A percentile compares a stretch with the other conserved stretches of the same genome.
These are phyloP conservation scores for Neonectria magnoliae DNA, from an alignment of 2,329 filamentous ascomycete genomes.

Conservation along the genomic window DNA sequence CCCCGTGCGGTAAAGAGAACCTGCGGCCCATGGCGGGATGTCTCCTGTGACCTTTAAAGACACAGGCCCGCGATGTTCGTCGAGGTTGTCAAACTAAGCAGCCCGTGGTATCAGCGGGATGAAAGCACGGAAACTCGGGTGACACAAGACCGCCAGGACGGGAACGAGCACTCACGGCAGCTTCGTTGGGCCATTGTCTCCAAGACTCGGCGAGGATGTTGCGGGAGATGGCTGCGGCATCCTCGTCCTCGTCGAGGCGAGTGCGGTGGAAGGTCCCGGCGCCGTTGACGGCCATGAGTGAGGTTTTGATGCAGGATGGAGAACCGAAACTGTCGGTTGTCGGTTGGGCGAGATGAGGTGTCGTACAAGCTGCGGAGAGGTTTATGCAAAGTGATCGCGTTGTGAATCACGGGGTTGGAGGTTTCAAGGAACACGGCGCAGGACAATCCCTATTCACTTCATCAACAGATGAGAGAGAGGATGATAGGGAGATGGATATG, in stretches of 20 bases:
- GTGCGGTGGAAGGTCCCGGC: slow-evolving; percentile 43
- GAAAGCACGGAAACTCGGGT: background rate
- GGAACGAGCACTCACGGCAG: slow-evolving; percentile 49
- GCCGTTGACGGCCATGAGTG: slow-evolving; percentile 42
- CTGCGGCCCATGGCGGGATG: slow-evolving; percentile 78
- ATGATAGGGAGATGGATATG: background rate
- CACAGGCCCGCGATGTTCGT: slow-evolving; percentile 73
- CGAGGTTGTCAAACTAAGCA: slow-evolving; percentile 71
- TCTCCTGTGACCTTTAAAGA: slow-evolving; percentile 69
- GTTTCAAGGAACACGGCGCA: background rate
- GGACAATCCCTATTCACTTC: background rate
- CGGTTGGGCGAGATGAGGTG: background rate
- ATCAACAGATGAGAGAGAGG: background rate
- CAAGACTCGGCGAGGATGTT: slow-evolving; percentile 48
- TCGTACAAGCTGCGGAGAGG: background rate
- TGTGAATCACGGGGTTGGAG: background rate
- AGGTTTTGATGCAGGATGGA: background rate
- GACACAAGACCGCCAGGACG: background rate
- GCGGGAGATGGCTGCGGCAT: slow-evolving; percentile 33
- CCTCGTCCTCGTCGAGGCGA: slow-evolving; percentile 40
- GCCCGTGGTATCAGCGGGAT: background rate
- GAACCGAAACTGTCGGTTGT: background rate
- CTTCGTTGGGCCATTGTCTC: slow-evolving; percentile 59
- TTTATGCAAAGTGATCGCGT: background rate
- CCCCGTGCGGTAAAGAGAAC: slow-evolving; percentile 78